A percentile compares a stretch with the other conserved stretches of the same genome.
These are phyloP conservation scores for Smallanthus sonchifolius DNA, from an alignment of 129 eudicot genomes.

Conservation along the genomic window DNA sequence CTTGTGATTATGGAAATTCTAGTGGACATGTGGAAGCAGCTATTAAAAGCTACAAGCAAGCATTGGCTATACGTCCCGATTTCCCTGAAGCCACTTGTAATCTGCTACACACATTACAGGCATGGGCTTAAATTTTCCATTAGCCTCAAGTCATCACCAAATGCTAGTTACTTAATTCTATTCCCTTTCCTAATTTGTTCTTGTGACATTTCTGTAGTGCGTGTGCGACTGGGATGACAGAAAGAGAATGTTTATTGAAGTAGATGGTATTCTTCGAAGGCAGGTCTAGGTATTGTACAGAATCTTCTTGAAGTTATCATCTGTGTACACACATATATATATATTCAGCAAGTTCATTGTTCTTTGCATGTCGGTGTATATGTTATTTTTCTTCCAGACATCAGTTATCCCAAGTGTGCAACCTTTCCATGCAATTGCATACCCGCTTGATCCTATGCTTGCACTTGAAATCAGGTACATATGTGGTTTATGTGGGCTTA, in stretches of 20 bases:
- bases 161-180: not conserved
- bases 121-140: conserved; percentile 41
- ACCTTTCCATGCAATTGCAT: conserved; percentile 98
- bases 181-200: not conserved
- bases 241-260: conserved; percentile 79
- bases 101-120: conserved; percentile 95
- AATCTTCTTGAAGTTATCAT: conserved; percentile 1
- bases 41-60: conserved; percentile 82
- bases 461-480: conserved; percentile 86
- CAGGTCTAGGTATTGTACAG: conserved; percentile 65
- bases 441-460: conserved; percentile 95
- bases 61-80: conserved; percentile 75
- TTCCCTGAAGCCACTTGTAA: conserved; percentile 97
- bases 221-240: conserved; percentile 95
- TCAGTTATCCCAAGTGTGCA: conserved; percentile 96
- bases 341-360: not conserved
- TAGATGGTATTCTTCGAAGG: conserved; percentile 75
- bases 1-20: conserved; percentile 13
- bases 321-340: not conserved
- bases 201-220: conserved; percentile 38
- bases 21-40: conserved; percentile 90
- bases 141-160: conserved; percentile 6
- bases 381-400: conserved; percentile 43
- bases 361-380: not conserved
- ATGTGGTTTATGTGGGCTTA: not conserved